Evolutionary conservation across 1,284 basidiomycete species (phyloP), one percentile per base, ranked within the genome.

Genomic region (Rhodotorula sp.): DNA sequence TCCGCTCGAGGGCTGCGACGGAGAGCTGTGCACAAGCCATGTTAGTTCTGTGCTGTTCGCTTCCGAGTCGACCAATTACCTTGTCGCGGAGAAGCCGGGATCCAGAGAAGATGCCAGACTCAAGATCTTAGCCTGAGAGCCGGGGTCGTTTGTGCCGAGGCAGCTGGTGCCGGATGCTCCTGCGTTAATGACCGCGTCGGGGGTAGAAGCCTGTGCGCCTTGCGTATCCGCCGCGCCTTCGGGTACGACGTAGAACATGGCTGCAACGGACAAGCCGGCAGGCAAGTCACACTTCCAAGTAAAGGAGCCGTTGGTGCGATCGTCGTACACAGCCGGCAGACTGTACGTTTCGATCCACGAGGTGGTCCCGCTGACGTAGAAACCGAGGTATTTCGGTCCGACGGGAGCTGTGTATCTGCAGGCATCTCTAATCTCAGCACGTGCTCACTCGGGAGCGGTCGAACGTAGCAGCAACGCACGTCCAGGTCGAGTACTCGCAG

Each of bases 201-300:
- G 26, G 15, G 69, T 71, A 17, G 69, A 64, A 10, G 69, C 69
- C 55, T 71, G 69, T 2, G 63, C 46, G 6, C 66, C 69, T 22
- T 64, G n/a, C 3, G 69, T 67, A 3, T 62, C 62, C 20, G 20
- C 12, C 3, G 66, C 66, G 14, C 69, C 69, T 14, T 64, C 58
- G 26, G 53, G 18, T 12, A 70, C 44, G 20, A 70, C 69, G 48
- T 67, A 71, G 26, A 71, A 71, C 66, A 59, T 57, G 7, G 62
- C 62, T 1, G 66, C 69, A 14, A 71, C 66, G 22, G 59, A 55
- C 7, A 64, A 49, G 4, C 66, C 69, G 0, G 69, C 57, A 0
- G 69, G 69, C 1, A 70, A 42, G 30, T 70, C 69, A 42, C 62
- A 64, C 3, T 42, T 62, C 69, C 69, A 71, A 18, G 60, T 56